Conservation (phyloP, 2,329 filamentous ascomycete species). For the Capronia coronata region DNA sequence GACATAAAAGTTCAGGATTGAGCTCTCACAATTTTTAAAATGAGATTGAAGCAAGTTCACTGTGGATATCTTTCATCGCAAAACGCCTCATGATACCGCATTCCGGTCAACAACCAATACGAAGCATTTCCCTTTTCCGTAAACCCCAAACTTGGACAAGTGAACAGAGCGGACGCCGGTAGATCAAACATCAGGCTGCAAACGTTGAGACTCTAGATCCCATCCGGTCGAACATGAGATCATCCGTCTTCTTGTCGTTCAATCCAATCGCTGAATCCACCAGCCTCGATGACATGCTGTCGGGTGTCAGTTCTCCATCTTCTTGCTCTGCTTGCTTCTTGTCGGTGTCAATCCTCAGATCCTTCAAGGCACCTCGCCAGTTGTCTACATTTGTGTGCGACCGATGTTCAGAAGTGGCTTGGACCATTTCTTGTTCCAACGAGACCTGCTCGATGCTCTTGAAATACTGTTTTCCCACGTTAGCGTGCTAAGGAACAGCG, state of each 20-base stretch:
- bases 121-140: too few relatives aligned
- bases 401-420: slow-evolving; percentile 12
- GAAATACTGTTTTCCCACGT: slow-evolving; percentile 52
- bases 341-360: slow-evolving; percentile 43
- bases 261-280: slow-evolving; percentile 41
- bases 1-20: neutral
- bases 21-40: too few relatives aligned
- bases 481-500: neutral
- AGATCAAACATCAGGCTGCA: slow-evolving; percentile 13
- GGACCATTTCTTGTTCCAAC: slow-evolving; percentile 34
- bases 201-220: slow-evolving; percentile 34
- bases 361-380: slow-evolving; percentile 31
- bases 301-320: slow-evolving; percentile 41
- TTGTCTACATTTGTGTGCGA: slow-evolving; percentile 15
- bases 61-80: neutral
- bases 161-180: neutral
- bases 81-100: neutral
- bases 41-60: too few relatives aligned
- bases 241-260: slow-evolving; percentile 37
- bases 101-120: neutral
- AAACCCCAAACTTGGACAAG: too few relatives aligned
- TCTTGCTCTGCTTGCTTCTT: slow-evolving; percentile 34
- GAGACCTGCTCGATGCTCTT: slow-evolving; percentile 62
- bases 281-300: slow-evolving; percentile 45
- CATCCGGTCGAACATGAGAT: slow-evolving; percentile 41